Percentiles rank a stretch among this genome's conserved stretches.
phyloP scores from a whole-genome alignment of 257 asterid genomes.

The Solanum chilense region DNA sequence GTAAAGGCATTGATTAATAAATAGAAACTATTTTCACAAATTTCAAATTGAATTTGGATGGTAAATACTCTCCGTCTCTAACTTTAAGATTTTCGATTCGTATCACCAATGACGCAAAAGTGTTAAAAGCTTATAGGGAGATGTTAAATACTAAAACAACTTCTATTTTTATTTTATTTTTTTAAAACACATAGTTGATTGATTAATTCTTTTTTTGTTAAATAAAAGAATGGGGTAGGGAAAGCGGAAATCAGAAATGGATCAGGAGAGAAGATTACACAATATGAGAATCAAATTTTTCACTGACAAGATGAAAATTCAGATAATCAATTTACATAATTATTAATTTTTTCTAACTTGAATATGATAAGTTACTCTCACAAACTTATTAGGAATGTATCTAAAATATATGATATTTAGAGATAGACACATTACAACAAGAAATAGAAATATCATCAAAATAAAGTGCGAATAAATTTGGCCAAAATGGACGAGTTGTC shows the following conservation, averaged over 20 bases:
- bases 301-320: not conserved
- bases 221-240: not conserved
- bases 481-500: not conserved
- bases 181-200: not conserved
- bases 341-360: not conserved
- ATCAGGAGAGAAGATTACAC: not conserved
- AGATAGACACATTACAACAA: not conserved
- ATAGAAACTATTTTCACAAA: not conserved
- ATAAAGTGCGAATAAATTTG: not conserved
- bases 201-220: not conserved
- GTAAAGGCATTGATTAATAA: not conserved
- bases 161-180: too few species aligned
- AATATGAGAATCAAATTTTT: too few species aligned
- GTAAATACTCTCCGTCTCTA: too few species aligned
- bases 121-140: too few species aligned
- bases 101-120: too few species aligned
- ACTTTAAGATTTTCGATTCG: too few species aligned
- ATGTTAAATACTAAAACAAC: not conserved
- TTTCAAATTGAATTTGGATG: too few species aligned
- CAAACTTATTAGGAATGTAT: not conserved
- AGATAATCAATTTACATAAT: too few species aligned
- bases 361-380: not conserved
- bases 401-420: not conserved
- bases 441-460: not conserved
- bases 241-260: not conserved